Evolutionary conservation across 768 basidiomycete species (phyloP).

Genomic region (Termitomyces sp.): DNA sequence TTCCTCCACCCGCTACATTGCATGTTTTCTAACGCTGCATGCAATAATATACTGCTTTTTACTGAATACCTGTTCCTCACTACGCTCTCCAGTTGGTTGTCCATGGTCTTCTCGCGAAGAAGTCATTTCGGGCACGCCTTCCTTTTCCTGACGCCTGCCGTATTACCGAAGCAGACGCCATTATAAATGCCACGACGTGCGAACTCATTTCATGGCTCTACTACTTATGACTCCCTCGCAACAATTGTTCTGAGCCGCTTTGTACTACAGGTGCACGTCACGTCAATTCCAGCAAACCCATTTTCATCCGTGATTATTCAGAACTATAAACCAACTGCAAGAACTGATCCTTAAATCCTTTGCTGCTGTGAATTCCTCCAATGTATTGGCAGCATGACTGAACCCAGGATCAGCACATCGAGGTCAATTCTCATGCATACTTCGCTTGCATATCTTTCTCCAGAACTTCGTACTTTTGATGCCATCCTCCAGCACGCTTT

Average conservation of each 20-base stretch:
- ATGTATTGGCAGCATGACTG: conserved; percentile 15
- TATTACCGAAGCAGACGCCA: conserved; percentile 24
- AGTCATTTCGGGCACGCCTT: conserved; percentile 23
- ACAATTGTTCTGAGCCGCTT: conserved; percentile 19
- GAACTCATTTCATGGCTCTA: conserved; percentile 15
- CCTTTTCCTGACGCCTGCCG: conserved; percentile 24
- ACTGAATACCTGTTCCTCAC: neutral
- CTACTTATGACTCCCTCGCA: conserved; percentile 12
- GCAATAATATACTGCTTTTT: neutral
- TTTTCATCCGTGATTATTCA: conserved; percentile 15
- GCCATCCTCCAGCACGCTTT: conserved; percentile 26
- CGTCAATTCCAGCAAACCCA: conserved; percentile 28
- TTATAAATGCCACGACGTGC: conserved; percentile 18
- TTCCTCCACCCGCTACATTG: neutral
- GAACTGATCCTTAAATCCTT: conserved; percentile 12
- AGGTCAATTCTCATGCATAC: conserved; percentile 50
- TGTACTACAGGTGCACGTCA: conserved; percentile 33
- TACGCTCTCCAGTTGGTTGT: conserved; percentile 7
- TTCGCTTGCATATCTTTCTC: conserved; percentile 46
- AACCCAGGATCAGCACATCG: conserved; percentile 30
- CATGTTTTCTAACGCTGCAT: neutral
- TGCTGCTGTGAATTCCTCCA: neutral
- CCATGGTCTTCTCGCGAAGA: conserved; percentile 10
- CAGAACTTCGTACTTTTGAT: conserved; percentile 42
- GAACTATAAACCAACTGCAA: conserved; percentile 6